phyloP scores from a whole-genome alignment of 805 yeast species.

The Candida tammaniensis region DNA sequence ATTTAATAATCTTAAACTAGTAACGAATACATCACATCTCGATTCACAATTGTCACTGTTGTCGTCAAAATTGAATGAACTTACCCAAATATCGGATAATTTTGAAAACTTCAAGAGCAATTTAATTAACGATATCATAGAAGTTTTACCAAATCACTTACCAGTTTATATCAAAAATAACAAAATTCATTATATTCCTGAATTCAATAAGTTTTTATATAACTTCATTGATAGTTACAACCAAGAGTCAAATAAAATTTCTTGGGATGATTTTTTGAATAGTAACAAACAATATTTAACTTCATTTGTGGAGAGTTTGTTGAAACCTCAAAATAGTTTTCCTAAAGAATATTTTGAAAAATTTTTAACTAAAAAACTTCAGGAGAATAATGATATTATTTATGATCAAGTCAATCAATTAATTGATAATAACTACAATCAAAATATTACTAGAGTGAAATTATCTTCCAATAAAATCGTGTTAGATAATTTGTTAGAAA shows the following conservation, averaged over 20 bases:
- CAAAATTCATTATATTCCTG: slow-evolving; percentile 37
- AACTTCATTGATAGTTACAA: slow-evolving; percentile 28
- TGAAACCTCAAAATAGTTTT: slow-evolving; percentile 12
- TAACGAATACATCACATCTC: slow-evolving; percentile 10
- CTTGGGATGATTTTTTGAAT: slow-evolving; percentile 25
- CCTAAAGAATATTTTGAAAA: slow-evolving; percentile 22
- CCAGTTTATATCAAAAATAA: slow-evolving; percentile 29
- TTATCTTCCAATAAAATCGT: slow-evolving; percentile 19
- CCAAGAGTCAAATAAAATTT: slow-evolving; percentile 6
- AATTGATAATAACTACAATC: slow-evolving; percentile 19
- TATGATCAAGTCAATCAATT: slow-evolving; percentile 22
- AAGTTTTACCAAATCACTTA: slow-evolving; percentile 26
- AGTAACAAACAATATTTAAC: slow-evolving; percentile 19
- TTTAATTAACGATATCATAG: slow-evolving; percentile 10
- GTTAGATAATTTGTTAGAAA: slow-evolving; percentile 27
- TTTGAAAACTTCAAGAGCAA: slow-evolving; percentile 8
- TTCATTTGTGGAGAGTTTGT: slow-evolving; percentile 12
- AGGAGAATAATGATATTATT: slow-evolving; percentile 22
- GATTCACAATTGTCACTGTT: slow-evolving; percentile 7
- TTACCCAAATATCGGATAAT: slow-evolving; percentile 8
- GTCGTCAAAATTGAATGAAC: slow-evolving; percentile 6
- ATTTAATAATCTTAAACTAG: not conserved
- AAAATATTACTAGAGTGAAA: slow-evolving; percentile 8
- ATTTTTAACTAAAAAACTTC: slow-evolving; percentile 18
- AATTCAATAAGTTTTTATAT: slow-evolving; percentile 34